Conservation (phyloP, 1,284 basidiomycete genomes). For the Amylostereum areolatum region DNA sequence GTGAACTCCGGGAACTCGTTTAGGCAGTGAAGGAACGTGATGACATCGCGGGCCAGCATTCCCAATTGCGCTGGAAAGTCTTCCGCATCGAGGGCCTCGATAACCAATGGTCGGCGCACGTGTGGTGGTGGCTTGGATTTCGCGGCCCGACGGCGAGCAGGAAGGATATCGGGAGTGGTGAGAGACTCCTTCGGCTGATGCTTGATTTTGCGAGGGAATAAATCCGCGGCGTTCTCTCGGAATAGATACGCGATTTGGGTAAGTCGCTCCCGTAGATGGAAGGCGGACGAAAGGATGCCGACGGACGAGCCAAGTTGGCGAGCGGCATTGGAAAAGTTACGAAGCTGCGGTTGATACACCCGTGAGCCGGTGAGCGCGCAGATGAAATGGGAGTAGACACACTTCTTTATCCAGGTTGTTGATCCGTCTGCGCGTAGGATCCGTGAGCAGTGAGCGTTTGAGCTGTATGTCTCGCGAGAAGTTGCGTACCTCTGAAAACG, state of each 20-base stretch:
- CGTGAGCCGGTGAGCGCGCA: background rate
- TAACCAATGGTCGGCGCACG: constrained; percentile 42
- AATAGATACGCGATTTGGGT: constrained; percentile 61
- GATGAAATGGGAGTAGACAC: constrained; percentile 10
- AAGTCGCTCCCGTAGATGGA: constrained; percentile 60
- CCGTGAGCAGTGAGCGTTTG: background rate
- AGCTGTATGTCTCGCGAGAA: background rate
- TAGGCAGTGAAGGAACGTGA: constrained; percentile 57
- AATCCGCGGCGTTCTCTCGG: constrained; percentile 62
- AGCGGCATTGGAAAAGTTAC: constrained; percentile 69
- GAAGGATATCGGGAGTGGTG: constrained; percentile 26
- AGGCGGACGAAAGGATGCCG: constrained; percentile 65
- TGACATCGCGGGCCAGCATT: constrained; percentile 51
- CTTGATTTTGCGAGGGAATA: constrained; percentile 59
- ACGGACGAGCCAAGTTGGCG: constrained; percentile 68
- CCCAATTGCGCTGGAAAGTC: constrained; percentile 59
- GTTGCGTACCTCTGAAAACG: constrained; percentile 48
- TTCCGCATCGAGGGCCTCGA: constrained; percentile 54
- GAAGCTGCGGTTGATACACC: constrained; percentile 34
- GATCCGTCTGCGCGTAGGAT: constrained; percentile 35
- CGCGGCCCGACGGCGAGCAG: constrained; percentile 18
- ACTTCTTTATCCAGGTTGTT: constrained; percentile 64
- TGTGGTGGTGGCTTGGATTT: constrained; percentile 34
- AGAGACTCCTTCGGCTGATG: constrained; percentile 37
- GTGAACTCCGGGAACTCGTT: constrained; percentile 74